These are phyloP conservation scores for Luffa acutangula DNA, from an alignment of 306 rosid species.

Conservation along the genomic window DNA sequence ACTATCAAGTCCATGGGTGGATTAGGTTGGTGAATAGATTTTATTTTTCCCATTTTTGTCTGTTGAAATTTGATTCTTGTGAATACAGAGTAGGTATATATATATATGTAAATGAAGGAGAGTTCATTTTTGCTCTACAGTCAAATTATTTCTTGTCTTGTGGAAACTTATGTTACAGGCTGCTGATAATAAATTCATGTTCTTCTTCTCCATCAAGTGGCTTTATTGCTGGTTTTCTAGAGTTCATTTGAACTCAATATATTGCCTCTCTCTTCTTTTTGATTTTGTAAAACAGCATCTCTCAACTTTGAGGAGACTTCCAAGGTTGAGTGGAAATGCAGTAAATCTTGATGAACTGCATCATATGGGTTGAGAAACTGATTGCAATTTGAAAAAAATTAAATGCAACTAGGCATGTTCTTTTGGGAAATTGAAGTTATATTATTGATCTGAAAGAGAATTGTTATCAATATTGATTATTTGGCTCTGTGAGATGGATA, in stretches of 20 bases:
- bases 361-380: neutral
- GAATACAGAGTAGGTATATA: neutral
- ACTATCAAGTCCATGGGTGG: neutral
- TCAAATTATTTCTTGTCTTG: neutral
- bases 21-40: neutral
- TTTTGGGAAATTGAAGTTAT: no score
- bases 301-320: neutral
- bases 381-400: no score
- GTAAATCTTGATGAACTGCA: neutral
- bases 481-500: no score
- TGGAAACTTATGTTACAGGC: neutral
- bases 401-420: no score
- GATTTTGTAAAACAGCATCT: neutral
- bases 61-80: neutral
- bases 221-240: neutral
- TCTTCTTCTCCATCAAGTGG: neutral
- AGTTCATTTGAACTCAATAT: neutral
- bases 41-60: neutral
- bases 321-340: neutral
- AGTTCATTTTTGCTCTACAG: neutral
- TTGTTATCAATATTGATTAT: no score
- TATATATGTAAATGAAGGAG: constrained; percentile 2
- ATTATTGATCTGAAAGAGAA: neutral
- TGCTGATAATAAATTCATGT: neutral
- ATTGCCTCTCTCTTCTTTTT: neutral